Percentiles rank a stretch among this genome's conserved stretches.
Evolutionary conservation across 495 filamentous ascomycete species (phyloP).

Genomic region (Neurospora sp.): DNA sequence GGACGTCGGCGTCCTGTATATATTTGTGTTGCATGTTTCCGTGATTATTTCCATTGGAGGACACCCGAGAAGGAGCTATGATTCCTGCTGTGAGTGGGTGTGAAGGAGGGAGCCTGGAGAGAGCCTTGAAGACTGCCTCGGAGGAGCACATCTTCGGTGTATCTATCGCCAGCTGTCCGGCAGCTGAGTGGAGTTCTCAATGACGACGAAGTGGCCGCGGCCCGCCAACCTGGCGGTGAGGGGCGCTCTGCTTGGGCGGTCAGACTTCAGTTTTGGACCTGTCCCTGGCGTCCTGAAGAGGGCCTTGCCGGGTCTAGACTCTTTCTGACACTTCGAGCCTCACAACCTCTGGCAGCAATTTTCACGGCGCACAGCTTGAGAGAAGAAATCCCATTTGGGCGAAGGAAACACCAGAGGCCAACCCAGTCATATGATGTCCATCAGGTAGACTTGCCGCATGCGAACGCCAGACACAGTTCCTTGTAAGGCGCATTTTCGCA

Average conservation of each 20-base stretch:
- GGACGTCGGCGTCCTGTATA: not conserved
- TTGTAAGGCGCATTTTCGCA: not conserved
- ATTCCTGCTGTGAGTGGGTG: not conserved
- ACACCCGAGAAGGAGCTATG: not conserved
- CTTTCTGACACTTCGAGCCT: not conserved
- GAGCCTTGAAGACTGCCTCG: not conserved
- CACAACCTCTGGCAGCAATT: not conserved
- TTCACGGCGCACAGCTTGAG: not conserved
- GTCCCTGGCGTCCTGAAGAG: not conserved
- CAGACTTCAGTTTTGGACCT: not conserved
- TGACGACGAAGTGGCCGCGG: not conserved
- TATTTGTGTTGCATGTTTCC: not conserved
- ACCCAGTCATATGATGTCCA: not conserved
- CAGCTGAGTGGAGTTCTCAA: not conserved
- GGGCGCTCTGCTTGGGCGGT: not conserved
- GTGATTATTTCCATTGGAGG: not conserved
- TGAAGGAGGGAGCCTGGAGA: not conserved
- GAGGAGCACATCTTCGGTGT: not conserved
- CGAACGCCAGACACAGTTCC: not conserved
- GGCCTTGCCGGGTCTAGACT: not conserved
- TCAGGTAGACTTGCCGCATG: not conserved
- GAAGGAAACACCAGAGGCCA: not conserved
- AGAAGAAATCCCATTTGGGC: not conserved
- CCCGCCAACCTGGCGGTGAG: not conserved
- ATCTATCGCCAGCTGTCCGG: not conserved